Base-by-base conservation (phyloP, 208 protist genomes). In the Sergeia podlipaevii region DNA sequence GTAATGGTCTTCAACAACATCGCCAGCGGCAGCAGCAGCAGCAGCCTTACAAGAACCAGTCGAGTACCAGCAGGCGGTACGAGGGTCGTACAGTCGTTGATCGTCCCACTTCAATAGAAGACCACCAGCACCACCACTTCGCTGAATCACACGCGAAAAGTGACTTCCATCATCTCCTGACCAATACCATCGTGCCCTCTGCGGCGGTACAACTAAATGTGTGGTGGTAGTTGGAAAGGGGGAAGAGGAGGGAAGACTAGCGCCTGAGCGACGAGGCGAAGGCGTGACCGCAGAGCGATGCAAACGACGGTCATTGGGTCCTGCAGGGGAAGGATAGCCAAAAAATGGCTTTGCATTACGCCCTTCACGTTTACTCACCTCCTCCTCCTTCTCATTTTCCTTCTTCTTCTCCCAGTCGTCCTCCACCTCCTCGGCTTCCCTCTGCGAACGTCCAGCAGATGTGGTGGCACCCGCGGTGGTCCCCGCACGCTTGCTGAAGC, bases 1-100 rank as follows among this genome's bases (percentile, higher is more conserved):
- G 30, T 33, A 41, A 33, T 23, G 24, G n/a, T 6, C 39, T 21
- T 45, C 39, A 20, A 8, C 39, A 45, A 45, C 17, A 5, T 18
- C 47, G 6, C 18, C 47, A 24, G 47, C 4, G 34, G 34, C 13
- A 38, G n/a, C n/a, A n/a, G n/a, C n/a, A n/a, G n/a, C n/a, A n/a
- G n/a, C n/a, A n/a, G n/a, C n/a, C n/a, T n/a, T 46, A 49, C 72
- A 70, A 21, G 29, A 39, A 5, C 62, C 66, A 0, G 68, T 33
- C 29, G 20, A 57, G 52, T 75, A 68, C 65, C 78, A 86, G 46
- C 76, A 76, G 55, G 69, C 66, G 3, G 73, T 86, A 13, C 60
- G 45, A n/a, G 48, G 50, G 44, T 76, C 64, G 18, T 65, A 71
- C 29, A 77, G 62, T 29, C 63, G 66, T 21, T 51, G 60, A 28